phyloP scores from a whole-genome alignment of 768 basidiomycete genomes.

The Fomitopsis serialis region DNA sequence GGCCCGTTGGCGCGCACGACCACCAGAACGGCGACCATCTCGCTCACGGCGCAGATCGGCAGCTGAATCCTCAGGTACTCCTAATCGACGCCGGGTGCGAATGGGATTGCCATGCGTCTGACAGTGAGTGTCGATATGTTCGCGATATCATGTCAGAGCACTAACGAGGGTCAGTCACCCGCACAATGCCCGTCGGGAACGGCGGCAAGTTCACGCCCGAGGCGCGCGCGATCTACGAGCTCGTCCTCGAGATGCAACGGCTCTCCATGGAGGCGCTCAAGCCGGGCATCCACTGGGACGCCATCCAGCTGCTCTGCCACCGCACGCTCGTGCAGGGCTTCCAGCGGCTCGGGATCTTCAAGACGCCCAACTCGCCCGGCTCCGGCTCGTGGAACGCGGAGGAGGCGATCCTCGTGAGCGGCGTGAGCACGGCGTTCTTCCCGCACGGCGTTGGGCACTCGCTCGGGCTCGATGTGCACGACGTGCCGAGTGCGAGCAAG shows the following conservation, averaged over 20 bases:
- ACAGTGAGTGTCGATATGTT: slow-evolving; percentile 36
- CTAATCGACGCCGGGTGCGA: slow-evolving; percentile 96
- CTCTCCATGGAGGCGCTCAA: slow-evolving; percentile 62
- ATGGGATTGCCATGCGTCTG: slow-evolving; percentile 64
- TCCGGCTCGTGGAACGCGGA: slow-evolving; percentile 56
- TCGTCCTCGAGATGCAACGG: slow-evolving; percentile 91
- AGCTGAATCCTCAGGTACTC: slow-evolving; percentile 63
- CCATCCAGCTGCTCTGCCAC: slow-evolving; percentile 80
- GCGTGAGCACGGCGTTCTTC: slow-evolving; percentile 83
- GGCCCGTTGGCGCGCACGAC: slow-evolving; percentile 55
- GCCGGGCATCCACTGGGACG: slow-evolving; percentile 89
- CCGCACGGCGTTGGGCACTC: slow-evolving; percentile 92
- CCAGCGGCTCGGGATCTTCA: slow-evolving; percentile 82
- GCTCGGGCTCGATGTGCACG: slow-evolving; percentile 92
- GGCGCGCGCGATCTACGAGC: slow-evolving; percentile 75
- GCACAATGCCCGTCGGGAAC: slow-evolving; percentile 92
- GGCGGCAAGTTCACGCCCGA: slow-evolving; percentile 83
- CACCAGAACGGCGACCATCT: slow-evolving; percentile 48
- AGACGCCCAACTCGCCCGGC: slow-evolving; percentile 39
- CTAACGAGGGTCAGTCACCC: slow-evolving; percentile 35
- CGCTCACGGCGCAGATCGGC: slow-evolving; percentile 32
- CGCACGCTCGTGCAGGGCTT: slow-evolving; percentile 78
- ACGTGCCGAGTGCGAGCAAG: slow-evolving; percentile 79
- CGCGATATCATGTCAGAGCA: not conserved
- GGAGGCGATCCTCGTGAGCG: slow-evolving; percentile 68